Base-by-base conservation (phyloP, 2,329 filamentous ascomycete species). In the Didymella lethalis region DNA sequence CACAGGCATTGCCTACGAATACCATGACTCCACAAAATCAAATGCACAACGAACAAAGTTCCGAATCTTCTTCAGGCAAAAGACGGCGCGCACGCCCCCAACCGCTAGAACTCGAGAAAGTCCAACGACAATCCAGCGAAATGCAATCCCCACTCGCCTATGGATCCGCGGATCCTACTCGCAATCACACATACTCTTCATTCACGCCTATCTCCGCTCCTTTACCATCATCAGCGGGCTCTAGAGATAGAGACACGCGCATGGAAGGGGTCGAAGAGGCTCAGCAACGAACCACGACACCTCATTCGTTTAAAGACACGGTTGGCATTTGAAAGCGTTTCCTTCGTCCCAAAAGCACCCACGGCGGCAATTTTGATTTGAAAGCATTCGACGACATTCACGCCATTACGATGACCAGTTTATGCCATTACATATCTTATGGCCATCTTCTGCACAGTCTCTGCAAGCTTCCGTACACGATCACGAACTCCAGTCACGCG, bases 271-370 rank as follows among this genome's bases (percentile, higher is more conserved):
- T 75, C 20, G 74, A 77, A 66, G 75, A 77, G 63, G 66, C 71
- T 53, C 74, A 75, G 47, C 71, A 69, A 64, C 75, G 74, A 59
- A 77, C 73, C 31, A 75, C 74, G 50, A 78, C 76, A 69, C 75
- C 76, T 70, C 76, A 74, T 63, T 78, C 76, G 65, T 78, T 78
- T 69, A 78, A 78, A 75, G 75, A 78, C 62, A 78, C 76, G 48
- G 76, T 78, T 69, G 76, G 76, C 73, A 78, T 78, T 65, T 77
- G 70, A 77, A 63, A 68, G 65, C 70, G 65, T 77, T 77, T 68
- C 69, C 67, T 75, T 70, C 67, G 69, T 73, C 66, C 67, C 61
- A 76, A 75, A 75, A 76, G 72, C 68, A 73, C 67, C 54, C 66
- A 72, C 64, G 74, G 75, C 65, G 74, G 74, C 71, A 75, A 70